Evolutionary conservation across 1,284 basidiomycete species (phyloP).

Genomic region (Puccinia novopanici): DNA sequence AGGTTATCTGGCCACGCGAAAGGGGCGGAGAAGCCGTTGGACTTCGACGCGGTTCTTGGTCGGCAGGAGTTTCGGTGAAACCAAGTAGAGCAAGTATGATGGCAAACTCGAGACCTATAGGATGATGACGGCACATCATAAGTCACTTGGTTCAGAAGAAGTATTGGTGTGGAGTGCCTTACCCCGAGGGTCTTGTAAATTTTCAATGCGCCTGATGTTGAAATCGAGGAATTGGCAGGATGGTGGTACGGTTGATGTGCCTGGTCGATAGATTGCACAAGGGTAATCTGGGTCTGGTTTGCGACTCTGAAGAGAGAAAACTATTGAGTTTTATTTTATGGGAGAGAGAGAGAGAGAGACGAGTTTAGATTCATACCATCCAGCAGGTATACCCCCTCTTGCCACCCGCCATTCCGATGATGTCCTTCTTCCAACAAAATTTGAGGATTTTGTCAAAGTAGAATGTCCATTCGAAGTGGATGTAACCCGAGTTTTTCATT

Average conservation of each 20-base stretch:
- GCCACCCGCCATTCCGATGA: conserved; percentile 28
- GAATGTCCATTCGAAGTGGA: too few species aligned
- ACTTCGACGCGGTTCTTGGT: not conserved
- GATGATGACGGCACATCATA: not conserved
- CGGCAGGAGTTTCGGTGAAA: conserved; percentile 21
- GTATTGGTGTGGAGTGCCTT: not conserved
- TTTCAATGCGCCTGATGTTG: conserved; percentile 43
- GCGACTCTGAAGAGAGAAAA: conserved; percentile 8
- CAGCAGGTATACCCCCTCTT: conserved; percentile 43
- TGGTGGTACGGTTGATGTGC: too few species aligned
- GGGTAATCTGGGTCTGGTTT: too few species aligned
- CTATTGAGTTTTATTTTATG: not conserved
- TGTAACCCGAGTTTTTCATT: too few species aligned
- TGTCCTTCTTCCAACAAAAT: too few species aligned
- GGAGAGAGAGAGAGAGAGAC: too few species aligned
- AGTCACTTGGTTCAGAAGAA: not conserved
- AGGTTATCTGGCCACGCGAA: too few species aligned
- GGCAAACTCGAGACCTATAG: conserved; percentile 33
- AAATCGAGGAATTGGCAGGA: too few species aligned
- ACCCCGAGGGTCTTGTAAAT: conserved; percentile 36
- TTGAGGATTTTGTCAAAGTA: too few species aligned
- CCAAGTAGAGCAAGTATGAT: conserved; percentile 41
- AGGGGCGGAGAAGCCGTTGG: not conserved
- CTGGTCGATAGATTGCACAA: too few species aligned
- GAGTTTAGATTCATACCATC: conserved; percentile 14